phyloP scores from a whole-genome alignment of 148 eudicot genomes.

The Rhododendron vialii region DNA sequence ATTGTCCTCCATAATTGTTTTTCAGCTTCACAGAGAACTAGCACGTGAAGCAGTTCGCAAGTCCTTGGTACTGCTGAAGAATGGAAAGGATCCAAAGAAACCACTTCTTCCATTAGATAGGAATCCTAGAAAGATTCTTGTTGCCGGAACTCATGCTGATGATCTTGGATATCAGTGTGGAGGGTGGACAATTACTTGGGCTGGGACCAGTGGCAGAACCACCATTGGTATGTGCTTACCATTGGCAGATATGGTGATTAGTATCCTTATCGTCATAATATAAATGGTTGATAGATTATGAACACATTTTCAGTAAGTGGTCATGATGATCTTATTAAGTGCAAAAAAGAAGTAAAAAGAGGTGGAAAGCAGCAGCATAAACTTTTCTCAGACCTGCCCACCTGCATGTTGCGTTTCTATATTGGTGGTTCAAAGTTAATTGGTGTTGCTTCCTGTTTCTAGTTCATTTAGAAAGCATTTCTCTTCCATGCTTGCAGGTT shows the following conservation, averaged over 20 bases:
- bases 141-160: constrained; percentile 93
- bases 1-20: not conserved
- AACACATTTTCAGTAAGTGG: not conserved
- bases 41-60: constrained; percentile 96
- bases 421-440: not conserved
- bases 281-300: not conserved
- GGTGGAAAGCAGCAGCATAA: not conserved
- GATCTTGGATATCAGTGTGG: constrained; percentile 98
- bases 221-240: constrained; percentile 61
- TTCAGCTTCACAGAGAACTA: constrained; percentile 79
- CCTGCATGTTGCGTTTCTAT: not conserved
- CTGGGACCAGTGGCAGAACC: constrained; percentile 77
- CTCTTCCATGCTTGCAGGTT: not conserved
- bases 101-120: constrained; percentile 74
- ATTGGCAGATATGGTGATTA: not conserved
- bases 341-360: not conserved
- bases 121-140: constrained; percentile 65
- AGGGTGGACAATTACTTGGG: constrained; percentile 88
- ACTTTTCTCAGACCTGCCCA: not conserved
- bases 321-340: not conserved
- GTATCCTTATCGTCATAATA: not conserved
- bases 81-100: constrained; percentile 65
- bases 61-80: constrained; percentile 82
- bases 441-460: not conserved
- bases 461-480: not conserved